Evolutionary conservation across 352 stramenopile species (phyloP).

Genomic region (Elongisporangium undulatum): DNA sequence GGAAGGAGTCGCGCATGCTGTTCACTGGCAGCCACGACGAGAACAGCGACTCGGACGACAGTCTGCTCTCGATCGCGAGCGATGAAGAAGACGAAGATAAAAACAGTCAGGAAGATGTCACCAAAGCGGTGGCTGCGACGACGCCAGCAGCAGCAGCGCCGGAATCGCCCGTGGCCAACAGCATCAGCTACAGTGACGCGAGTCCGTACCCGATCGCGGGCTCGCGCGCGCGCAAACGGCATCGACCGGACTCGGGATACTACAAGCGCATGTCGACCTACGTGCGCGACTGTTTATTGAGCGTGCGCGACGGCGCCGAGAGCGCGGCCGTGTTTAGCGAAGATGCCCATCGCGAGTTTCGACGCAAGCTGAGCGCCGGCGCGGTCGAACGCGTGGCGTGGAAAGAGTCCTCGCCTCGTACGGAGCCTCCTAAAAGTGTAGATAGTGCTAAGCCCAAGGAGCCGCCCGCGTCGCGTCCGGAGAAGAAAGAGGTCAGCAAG

Average conservation of each 20-base stretch:
- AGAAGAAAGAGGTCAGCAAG: slow-evolving; percentile 22
- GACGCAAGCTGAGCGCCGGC: slow-evolving; percentile 51
- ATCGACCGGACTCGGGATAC: slow-evolving; percentile 78
- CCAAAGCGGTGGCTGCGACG: neutral
- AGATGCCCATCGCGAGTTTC: slow-evolving; percentile 67
- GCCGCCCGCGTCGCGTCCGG: slow-evolving; percentile 5
- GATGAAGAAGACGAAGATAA: slow-evolving; percentile 55
- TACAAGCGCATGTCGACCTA: slow-evolving; percentile 85
- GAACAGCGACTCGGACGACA: slow-evolving; percentile 65
- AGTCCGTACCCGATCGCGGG: slow-evolving; percentile 67
- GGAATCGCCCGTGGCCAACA: neutral
- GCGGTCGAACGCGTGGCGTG: slow-evolving; percentile 73
- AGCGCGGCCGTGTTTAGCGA: slow-evolving; percentile 44
- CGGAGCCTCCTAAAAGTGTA: slow-evolving; percentile 15
- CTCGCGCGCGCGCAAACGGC: slow-evolving; percentile 65
- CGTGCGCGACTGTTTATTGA: slow-evolving; percentile 77
- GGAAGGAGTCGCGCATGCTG: slow-evolving; percentile 59
- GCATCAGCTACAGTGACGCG: neutral
- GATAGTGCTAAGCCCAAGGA: slow-evolving; percentile 10
- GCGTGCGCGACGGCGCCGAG: slow-evolving; percentile 50
- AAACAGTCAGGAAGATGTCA: slow-evolving; percentile 4
- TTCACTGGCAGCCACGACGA: slow-evolving; percentile 31
- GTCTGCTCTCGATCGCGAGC: slow-evolving; percentile 67
- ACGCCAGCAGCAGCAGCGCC: slow-evolving; percentile 3
- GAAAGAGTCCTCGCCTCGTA: slow-evolving; percentile 52